Base-by-base conservation (phyloP, 768 basidiomycete species). In the Lactarius hengduanensis region DNA sequence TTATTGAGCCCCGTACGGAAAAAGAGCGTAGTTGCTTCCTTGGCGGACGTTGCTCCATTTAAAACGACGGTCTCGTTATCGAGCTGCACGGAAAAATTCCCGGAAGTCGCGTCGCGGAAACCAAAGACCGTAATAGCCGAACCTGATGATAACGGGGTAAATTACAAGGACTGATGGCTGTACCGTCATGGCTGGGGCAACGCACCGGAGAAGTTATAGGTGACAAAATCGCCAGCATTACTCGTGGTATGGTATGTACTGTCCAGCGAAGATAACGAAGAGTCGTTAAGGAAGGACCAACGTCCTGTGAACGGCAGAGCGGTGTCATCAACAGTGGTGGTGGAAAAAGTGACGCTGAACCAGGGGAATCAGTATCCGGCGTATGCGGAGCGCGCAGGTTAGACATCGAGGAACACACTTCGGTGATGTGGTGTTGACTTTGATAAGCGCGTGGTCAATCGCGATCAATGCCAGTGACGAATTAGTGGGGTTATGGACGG, bases 111-210 rank as follows among this genome's bases (percentile, higher is more conserved):
- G 40, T 85, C 87, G 20, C 84, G 86, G 47, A 80, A 79, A 10
- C 91, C 91, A 56, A 76, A 80, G 28, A 93, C 73, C 1, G 82
- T 76, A 58, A 92, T 78, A 15, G 89, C 81, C 11, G 84, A 82
- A 36, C 90, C 91, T 91, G 64, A 67, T 64, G 58, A 66, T 34
- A 45, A 43, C 41, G 40, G 30, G 50, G 45, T 9, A 13, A 60
- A 59, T 38, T 26, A 60, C 11, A 34, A 38, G 22, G 57, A 40
- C 18, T 11, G 11, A 41, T 10, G 32, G 36, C 18, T 22, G 63
- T 9, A 34, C 50, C 28, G 41, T 28, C 47, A n/a, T n/a, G 20
- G 36, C 11, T 9, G 20, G 47, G 16, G 62, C 38, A 65, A 79
- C 80, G 71, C 72, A 81, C 86, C 86, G 65, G 74, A 74, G 74